Base-by-base conservation (phyloP, 441 rosid species). In the Dalechampia spathulata region DNA sequence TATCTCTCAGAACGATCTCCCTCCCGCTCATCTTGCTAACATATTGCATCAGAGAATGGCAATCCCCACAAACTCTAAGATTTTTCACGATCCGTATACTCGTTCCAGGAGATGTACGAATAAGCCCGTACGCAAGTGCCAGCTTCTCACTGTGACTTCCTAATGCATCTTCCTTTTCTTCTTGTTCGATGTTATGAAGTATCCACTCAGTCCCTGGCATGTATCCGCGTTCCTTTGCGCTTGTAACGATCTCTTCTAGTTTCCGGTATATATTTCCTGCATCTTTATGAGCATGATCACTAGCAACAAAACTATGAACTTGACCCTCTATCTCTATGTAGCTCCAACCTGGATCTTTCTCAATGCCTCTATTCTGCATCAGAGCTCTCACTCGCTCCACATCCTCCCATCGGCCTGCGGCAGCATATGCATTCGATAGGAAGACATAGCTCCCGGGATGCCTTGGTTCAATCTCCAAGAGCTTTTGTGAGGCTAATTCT, bases 101-200 rank as follows among this genome's bases (percentile, higher is more conserved):
- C 25, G 48, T 64, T 19, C 72, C 72, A 4, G 77, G 75, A 60
- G 62, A 32, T 36, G 76, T 75, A 38, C 53, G 58, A 22, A 82
- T 75, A 53, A 85, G 46, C 22, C 78, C 88, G 61, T 78, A 82
- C n/a, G 84, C 60, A 52, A 82, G 76, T 13, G 88, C 88, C 64
- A 85, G 53, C 70, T 78, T 85, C 67, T 85, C 88, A 61, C 86
- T 72, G 46, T 81, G 90, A 63, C 65, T 68, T 70, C 84, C 82
- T 10, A 70, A 59, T 23, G 75, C 73, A 45, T 61, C 74, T 70
- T 83, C 94, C 57, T 79, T 81, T 48, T 83, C 90, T 66, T 85
- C 93, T 68, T 74, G 83, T 72, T 83, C 84, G 55, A 79, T 79
- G 51, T 81, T 71, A 70, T 79, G 83, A 55, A 79, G 72, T n/a